phyloP scores from a whole-genome alignment of 139 green algal genomes.

The Tetraselmis striata region DNA sequence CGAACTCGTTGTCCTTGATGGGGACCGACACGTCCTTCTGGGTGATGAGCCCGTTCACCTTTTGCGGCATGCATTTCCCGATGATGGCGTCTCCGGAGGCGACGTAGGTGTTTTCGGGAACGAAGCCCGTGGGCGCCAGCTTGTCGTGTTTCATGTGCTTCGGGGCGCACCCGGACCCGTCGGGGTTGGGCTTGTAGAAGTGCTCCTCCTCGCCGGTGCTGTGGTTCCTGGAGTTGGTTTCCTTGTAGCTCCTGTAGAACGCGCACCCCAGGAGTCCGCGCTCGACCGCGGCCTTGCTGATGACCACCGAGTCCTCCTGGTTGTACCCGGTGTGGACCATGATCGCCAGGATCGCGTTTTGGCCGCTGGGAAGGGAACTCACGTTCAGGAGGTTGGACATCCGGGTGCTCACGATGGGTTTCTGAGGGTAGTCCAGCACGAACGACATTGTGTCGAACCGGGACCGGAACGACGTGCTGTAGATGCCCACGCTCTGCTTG shows the following conservation, averaged over 20 bases:
- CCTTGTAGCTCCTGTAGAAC: slow-evolving; percentile 85
- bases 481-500: slow-evolving; percentile 94
- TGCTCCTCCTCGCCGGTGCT: slow-evolving; percentile 69
- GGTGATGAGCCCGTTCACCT: slow-evolving; percentile 37
- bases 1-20: slow-evolving; percentile 60
- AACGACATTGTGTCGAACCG: slow-evolving; percentile 75
- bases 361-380: no score
- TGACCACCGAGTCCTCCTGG: slow-evolving; percentile 98
- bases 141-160: slow-evolving; percentile 90
- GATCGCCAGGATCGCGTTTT: slow-evolving; percentile 96
- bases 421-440: slow-evolving; percentile 74
- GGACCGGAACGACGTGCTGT: slow-evolving; percentile 74
- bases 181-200: slow-evolving; percentile 80
- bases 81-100: slow-evolving; percentile 60
- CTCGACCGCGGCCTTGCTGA: slow-evolving; percentile 94
- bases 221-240: slow-evolving; percentile 82
- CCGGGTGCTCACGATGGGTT: slow-evolving; percentile 86
- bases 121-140: slow-evolving; percentile 93
- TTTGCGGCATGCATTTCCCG: slow-evolving; percentile 53
- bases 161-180: no score
- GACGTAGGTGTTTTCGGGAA: slow-evolving; percentile 58
- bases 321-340: slow-evolving; percentile 97
- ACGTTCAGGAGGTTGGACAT: slow-evolving; percentile 90
- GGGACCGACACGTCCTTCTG: slow-evolving; percentile 59
- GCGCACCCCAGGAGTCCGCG: slow-evolving; percentile 94